Base-by-base conservation (phyloP, 2,329 filamentous ascomycete species). In the Fusarium stilboides region DNA sequence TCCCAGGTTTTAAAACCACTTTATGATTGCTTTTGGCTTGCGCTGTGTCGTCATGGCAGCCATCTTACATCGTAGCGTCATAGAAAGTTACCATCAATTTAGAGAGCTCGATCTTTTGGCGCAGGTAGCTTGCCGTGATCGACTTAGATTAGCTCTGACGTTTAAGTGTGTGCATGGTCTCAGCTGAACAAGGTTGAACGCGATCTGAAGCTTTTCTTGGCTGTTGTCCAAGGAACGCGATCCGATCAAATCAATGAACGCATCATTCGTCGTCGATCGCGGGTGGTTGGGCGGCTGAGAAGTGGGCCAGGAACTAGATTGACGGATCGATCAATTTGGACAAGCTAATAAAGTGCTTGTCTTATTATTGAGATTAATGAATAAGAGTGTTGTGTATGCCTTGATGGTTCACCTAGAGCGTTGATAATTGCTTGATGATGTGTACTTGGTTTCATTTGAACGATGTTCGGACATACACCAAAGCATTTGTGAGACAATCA, bases 1-100 rank as follows among this genome's bases (percentile, higher is more conserved):
- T 17, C 20, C 40, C 24, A 24, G 43, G 37, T 61, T 70, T 68
- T 55, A 62, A 64, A 51, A 54, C 20, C 13, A 33, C 36, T 36
- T n/a, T 39, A 9, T 53, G 44, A 46, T 57, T 64, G 58, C 52
- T 57, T 68, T 68, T 68, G 59, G 54, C 40, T 51, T 43, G 40
- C 20, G 52, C 42, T 22, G 49, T 71, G 68, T 62, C 68, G 68
- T 71, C 68, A 70, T 70, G 60, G 24, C 49, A 70, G 63, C 44
- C 52, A 42, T 43, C 22, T 42, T 42, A 20, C 33, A 56, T 70
- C 63, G 66, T 64, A 39, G 68, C 62, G 68, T 70, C 68, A 70
- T 70, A 68, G 68, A 70, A 55, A 56, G 49, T 28, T 22, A 40
- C 31, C 7, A 34, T 20, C 26, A 59, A 44, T 53, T 20, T 34